phyloP scores from a whole-genome alignment of 306 rosid species.

The Albizia julibrissin region DNA sequence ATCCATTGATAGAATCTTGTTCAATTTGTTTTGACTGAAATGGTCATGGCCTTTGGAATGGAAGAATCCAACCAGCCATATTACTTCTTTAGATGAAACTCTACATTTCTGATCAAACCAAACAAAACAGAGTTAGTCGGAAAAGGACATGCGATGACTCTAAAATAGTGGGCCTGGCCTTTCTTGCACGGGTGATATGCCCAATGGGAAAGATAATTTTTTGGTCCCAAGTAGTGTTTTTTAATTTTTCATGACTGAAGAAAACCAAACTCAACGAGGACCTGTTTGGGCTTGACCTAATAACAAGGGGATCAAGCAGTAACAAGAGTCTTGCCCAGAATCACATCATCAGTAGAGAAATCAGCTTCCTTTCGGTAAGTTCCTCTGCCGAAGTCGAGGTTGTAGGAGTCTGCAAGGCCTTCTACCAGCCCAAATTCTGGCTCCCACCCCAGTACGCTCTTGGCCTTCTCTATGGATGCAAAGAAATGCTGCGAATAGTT shows the following conservation, averaged over 20 bases:
- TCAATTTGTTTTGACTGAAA: not conserved
- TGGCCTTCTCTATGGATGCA: slow-evolving; percentile 85
- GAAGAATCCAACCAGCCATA: not conserved
- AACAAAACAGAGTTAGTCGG: not conserved
- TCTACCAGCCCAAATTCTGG: slow-evolving; percentile 79
- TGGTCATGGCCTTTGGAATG: not conserved
- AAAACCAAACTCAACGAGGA: not conserved
- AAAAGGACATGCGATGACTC: not conserved
- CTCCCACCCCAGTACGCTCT: slow-evolving; percentile 79
- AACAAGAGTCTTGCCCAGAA: slow-evolving; percentile 85
- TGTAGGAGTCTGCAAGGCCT: slow-evolving; percentile 88
- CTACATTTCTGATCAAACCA: not conserved
- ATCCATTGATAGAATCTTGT: not conserved
- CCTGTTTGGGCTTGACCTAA: slow-evolving; percentile 8
- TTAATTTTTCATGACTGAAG: not conserved
- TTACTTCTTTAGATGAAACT: not conserved
- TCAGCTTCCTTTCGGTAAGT: slow-evolving; percentile 89
- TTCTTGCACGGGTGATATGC: not conserved
- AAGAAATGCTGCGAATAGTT: slow-evolving; percentile 77
- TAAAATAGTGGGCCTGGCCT: not conserved
- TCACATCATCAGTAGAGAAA: slow-evolving; percentile 89
- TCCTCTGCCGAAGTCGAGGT: slow-evolving; percentile 91
- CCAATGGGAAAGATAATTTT: not conserved
- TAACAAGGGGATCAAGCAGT: slow-evolving; percentile 30
- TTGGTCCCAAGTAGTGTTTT: not conserved